These are phyloP conservation scores for Rhodamnia argentea DNA, from an alignment of 345 rosid species.

Conservation along the genomic window DNA sequence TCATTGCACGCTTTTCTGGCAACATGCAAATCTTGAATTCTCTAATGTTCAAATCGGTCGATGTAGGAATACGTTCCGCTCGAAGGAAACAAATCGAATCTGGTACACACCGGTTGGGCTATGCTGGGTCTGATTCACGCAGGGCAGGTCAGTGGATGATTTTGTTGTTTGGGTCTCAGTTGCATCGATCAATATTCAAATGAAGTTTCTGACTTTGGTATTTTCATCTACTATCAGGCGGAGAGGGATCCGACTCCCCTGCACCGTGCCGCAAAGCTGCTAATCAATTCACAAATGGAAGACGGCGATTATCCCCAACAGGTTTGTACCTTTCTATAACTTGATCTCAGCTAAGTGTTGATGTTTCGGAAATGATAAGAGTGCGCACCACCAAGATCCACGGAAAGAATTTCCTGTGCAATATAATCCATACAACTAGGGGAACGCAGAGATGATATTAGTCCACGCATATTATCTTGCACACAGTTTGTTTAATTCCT, in stretches of 20 bases:
- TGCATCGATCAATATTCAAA: background rate
- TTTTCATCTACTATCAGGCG: constrained; percentile 9
- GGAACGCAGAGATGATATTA: background rate
- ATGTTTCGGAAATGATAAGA: background rate
- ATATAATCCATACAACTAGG: background rate
- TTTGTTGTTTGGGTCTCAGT: background rate
- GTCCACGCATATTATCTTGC: background rate
- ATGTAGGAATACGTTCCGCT: constrained; percentile 30
- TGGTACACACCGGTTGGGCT: constrained; percentile 48
- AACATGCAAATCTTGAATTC: background rate
- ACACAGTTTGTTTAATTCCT: background rate
- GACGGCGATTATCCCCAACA: constrained; percentile 63
- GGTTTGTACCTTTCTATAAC: constrained; percentile 11
- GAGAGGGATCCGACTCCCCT: constrained; percentile 56
- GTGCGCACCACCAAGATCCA: background rate
- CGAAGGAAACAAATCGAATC: constrained; percentile 33
- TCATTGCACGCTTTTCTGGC: background rate
- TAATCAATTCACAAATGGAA: constrained; percentile 58
- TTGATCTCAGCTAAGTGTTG: background rate
- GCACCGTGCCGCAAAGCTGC: constrained; percentile 50
- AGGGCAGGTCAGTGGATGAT: constrained; percentile 31
- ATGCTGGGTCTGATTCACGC: constrained; percentile 34
- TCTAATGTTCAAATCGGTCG: background rate
- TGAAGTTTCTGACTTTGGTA: background rate
- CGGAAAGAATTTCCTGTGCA: background rate